Conservation (phyloP, 176 grass and related monocot genomes). For the Thinopyrum elongatum region DNA sequence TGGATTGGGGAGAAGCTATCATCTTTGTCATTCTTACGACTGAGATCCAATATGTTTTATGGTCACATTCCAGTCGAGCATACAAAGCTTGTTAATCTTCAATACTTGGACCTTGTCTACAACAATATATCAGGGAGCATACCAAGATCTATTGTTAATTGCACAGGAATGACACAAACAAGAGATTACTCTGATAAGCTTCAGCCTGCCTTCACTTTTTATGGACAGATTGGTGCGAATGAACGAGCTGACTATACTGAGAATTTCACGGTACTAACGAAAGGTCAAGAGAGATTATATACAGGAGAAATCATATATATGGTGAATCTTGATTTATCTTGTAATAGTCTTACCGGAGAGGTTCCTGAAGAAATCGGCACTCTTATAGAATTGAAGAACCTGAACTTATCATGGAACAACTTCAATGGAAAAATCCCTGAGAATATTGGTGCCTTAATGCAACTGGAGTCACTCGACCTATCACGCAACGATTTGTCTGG, state of each 20-base stretch:
- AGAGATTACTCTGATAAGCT: background rate
- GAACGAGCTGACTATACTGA: background rate
- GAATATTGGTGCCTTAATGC: background rate
- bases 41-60: slow-evolving; percentile 37
- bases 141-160: background rate
- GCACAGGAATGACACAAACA: background rate
- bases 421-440: background rate
- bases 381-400: background rate
- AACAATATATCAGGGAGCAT: slow-evolving; percentile 38
- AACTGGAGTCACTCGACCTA: slow-evolving; percentile 6
- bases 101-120: slow-evolving; percentile 13
- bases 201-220: background rate
- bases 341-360: slow-evolving; percentile 6
- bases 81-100: background rate
- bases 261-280: background rate
- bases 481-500: background rate
- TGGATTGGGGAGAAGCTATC: slow-evolving; percentile 10
- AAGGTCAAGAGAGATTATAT: no score
- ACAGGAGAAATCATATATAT: no score
- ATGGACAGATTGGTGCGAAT: no score
- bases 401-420: slow-evolving; percentile 4
- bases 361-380: background rate
- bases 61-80: slow-evolving; percentile 33
- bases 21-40: background rate
- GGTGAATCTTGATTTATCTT: slow-evolving; percentile 32